phyloP scores from a whole-genome alignment of 352 stramenopile species.

The Phytophthora sansomeana region DNA sequence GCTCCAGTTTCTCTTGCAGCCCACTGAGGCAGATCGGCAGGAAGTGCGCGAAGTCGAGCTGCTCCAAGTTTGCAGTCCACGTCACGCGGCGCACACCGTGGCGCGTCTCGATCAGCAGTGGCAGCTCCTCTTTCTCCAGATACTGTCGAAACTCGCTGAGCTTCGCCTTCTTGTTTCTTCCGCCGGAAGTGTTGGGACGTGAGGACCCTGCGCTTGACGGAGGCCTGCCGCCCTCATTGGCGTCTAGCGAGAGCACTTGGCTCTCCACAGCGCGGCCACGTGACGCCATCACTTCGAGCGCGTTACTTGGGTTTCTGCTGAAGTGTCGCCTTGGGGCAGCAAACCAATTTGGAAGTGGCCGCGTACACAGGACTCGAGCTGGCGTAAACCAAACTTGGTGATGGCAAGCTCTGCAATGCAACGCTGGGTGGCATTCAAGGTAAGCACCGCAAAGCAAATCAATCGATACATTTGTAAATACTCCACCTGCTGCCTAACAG shows the following conservation, averaged over 20 bases:
- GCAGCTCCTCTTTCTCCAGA: conserved; percentile 72
- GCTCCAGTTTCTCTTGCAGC: conserved; percentile 78
- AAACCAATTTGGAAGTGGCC: conserved; percentile 14
- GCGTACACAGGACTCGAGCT: no score
- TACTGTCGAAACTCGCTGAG: conserved; percentile 79
- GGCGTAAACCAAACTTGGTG: not conserved
- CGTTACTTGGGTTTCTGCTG: not conserved
- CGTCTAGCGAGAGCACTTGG: conserved; percentile 68
- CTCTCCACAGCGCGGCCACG: conserved; percentile 28
- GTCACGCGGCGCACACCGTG: conserved; percentile 54
- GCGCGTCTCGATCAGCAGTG: conserved; percentile 60
- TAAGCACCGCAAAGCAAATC: not conserved
- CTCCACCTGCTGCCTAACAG: not conserved
- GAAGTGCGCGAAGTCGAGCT: conserved; percentile 69
- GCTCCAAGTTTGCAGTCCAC: conserved; percentile 66
- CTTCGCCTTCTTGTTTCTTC: conserved; percentile 61
- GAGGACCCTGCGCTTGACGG: conserved; percentile 18
- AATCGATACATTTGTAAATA: conserved; percentile 11
- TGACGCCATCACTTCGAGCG: conserved; percentile 23
- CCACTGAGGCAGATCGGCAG: conserved; percentile 78
- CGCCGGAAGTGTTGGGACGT: conserved; percentile 57
- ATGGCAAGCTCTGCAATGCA: conserved; percentile 1
- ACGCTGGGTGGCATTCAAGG: no score
- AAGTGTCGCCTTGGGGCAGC: conserved; percentile 8
- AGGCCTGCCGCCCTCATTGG: conserved; percentile 13